Evolutionary conservation across 2,329 filamentous ascomycete genomes (phyloP), one percentile per base, ranked within the genome.

Genomic region (Colletotrichum tanaceti): DNA sequence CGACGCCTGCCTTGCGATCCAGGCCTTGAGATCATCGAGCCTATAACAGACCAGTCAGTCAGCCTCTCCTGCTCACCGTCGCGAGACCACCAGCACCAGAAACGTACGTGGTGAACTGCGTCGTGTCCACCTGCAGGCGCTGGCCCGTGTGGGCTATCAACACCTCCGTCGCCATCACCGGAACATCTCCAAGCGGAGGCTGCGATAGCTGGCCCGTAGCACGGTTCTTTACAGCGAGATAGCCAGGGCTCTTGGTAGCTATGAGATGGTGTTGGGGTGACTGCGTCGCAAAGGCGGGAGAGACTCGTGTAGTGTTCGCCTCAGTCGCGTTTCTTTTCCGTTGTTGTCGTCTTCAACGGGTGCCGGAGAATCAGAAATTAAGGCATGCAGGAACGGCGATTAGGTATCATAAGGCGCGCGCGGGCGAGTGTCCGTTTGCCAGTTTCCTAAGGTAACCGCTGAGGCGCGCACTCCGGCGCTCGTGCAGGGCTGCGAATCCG

Each of bases 91-190:
- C 20, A 5, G 46, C 24, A 52, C 13, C 4, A n/a, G 9, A 20
- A 14, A 68, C 89, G 74, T 84, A 93, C 91, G 90, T 91, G 74
- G 87, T 85, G 80, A 95, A 92, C 77, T 89, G 88, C 72, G 90
- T 86, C 73, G 90, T 88, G 82, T 97, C 93, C 79, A 92, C 87
- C 79, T 90, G 86, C 78, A 97, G 87, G 82, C 91, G 91, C 85
- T 93, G 91, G 85, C 95, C 95, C 81, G 92, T 94, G 83, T 97
- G 94, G 86, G 93, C 94, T 78, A 97, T 91, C 85, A 93, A 93
- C 81, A 97, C 90, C 83, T 93, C 90, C 79, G 95, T 89, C 84
- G 93, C 92, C 93, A 97, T 97, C 82, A 85, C 58, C 87, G 82
- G 83, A 82, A 82, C 84, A 86, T 86, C 76, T 81, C 81, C 78